A percentile compares a stretch with the other conserved stretches of the same genome.
Evolutionary conservation across 148 eudicot genomes (phyloP).

Genomic region (Talinum fruticosum): DNA sequence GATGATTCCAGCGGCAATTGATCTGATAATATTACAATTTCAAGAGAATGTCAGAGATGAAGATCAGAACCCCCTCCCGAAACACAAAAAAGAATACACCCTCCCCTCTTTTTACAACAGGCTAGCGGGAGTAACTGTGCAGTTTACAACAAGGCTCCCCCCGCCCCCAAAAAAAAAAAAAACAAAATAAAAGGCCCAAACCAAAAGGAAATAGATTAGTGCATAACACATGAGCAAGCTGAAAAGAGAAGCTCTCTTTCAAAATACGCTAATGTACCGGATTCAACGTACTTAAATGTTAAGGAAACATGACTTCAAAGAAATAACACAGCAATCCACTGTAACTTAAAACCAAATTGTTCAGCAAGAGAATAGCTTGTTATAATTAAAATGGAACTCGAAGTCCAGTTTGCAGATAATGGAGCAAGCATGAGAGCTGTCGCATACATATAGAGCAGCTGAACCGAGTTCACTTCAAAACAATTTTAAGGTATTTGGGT

Average conservation of each 20-base stretch:
- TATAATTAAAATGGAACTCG: not conserved
- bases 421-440: not conserved
- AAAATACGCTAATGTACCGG: not conserved
- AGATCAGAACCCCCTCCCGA: not conserved
- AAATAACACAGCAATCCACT: not conserved
- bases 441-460: too few relatives aligned
- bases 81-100: too few relatives aligned
- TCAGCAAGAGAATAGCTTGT: not conserved
- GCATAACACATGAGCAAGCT: not conserved
- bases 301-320: too few relatives aligned
- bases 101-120: not conserved
- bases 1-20: constrained; percentile 55
- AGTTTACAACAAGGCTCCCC: not conserved
- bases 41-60: not conserved
- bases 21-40: constrained; percentile 32
- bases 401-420: not conserved
- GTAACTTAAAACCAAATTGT: not conserved
- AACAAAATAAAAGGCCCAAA: too few relatives aligned
- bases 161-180: not conserved
- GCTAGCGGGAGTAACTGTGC: not conserved
- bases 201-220: not conserved
- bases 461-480: not conserved
- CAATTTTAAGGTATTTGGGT: not conserved
- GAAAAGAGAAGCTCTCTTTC: not conserved
- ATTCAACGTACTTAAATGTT: not conserved